Conservation (phyloP, 805 yeast species). For the Lipomyces anomalus region DNA sequence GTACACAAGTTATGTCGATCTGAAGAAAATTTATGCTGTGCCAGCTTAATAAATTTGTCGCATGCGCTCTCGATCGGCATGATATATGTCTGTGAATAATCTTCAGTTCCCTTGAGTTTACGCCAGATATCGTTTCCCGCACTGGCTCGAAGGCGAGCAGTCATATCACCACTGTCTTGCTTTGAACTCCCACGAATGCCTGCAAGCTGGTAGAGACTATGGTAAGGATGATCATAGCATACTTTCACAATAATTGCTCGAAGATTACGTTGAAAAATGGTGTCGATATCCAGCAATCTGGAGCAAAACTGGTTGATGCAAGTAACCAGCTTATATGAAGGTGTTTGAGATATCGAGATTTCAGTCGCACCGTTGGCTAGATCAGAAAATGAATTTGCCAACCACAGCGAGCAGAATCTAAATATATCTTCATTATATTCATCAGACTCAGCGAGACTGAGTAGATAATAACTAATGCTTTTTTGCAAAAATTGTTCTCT, state of each 20-base stretch:
- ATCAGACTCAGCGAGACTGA: slow-evolving; percentile 44
- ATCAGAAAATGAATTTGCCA: slow-evolving; percentile 49
- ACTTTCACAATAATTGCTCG: slow-evolving; percentile 44
- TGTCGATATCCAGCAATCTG: slow-evolving; percentile 44
- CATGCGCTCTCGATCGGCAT: slow-evolving; percentile 48
- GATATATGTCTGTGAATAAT: slow-evolving; percentile 34
- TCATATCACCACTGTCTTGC: slow-evolving; percentile 31
- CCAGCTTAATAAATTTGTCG: slow-evolving; percentile 39
- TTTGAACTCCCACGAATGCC: slow-evolving; percentile 16
- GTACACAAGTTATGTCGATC: too few species aligned
- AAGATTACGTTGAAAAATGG: slow-evolving; percentile 52
- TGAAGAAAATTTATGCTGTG: slow-evolving; percentile 10
- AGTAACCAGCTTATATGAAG: slow-evolving; percentile 58
- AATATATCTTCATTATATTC: slow-evolving; percentile 53
- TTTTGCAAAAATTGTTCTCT: slow-evolving; percentile 43
- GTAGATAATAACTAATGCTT: slow-evolving; percentile 56
- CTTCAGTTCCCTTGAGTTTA: slow-evolving; percentile 32
- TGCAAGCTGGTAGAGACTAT: slow-evolving; percentile 49
- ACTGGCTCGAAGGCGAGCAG: slow-evolving; percentile 42
- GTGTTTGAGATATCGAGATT: slow-evolving; percentile 39
- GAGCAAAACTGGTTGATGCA: slow-evolving; percentile 79
- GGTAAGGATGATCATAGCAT: slow-evolving; percentile 62
- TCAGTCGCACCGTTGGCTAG: slow-evolving; percentile 42
- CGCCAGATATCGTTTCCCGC: slow-evolving; percentile 50
- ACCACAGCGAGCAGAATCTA: slow-evolving; percentile 78